Percentiles rank a stretch among this genome's conserved stretches.
Conservation (phyloP, 495 filamentous ascomycete genomes). For the Tuber magnatum region DNA sequence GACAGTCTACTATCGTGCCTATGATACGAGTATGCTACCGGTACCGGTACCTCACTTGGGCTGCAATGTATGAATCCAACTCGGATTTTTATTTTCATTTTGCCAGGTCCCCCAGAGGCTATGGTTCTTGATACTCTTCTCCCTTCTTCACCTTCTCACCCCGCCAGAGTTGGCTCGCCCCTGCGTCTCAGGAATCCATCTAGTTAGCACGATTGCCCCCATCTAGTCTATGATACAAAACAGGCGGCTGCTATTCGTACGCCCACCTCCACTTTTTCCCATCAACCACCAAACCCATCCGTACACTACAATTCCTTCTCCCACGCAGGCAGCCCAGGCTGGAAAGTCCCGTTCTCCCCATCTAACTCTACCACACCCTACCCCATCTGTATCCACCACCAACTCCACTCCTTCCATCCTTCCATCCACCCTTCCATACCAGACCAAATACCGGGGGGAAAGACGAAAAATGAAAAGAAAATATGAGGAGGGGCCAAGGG, state of each 20-base stretch:
- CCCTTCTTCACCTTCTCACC: not conserved
- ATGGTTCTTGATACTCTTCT: not conserved
- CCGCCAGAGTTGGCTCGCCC: not conserved
- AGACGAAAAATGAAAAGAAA: not conserved
- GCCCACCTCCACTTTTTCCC: not conserved
- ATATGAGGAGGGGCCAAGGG: not conserved
- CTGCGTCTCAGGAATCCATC: slow-evolving; percentile 1
- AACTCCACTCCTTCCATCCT: not conserved
- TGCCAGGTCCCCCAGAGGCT: not conserved
- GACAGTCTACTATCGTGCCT: not conserved
- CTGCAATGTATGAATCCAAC: not conserved
- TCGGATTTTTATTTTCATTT: not conserved
- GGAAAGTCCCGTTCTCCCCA: not conserved
- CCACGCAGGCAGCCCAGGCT: not conserved
- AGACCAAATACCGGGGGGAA: not conserved
- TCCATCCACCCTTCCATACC: not conserved
- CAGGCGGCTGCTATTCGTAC: not conserved
- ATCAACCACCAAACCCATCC: not conserved
- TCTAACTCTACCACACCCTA: not conserved
- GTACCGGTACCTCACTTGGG: not conserved
- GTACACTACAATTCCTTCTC: not conserved
- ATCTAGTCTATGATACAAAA: slow-evolving; percentile 2
- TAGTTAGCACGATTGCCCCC: not conserved
- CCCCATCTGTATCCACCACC: not conserved
- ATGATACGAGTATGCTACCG: not conserved